phyloP scores from a whole-genome alignment of 2,329 filamentous ascomycete species.

The Gremmenia infestans region DNA sequence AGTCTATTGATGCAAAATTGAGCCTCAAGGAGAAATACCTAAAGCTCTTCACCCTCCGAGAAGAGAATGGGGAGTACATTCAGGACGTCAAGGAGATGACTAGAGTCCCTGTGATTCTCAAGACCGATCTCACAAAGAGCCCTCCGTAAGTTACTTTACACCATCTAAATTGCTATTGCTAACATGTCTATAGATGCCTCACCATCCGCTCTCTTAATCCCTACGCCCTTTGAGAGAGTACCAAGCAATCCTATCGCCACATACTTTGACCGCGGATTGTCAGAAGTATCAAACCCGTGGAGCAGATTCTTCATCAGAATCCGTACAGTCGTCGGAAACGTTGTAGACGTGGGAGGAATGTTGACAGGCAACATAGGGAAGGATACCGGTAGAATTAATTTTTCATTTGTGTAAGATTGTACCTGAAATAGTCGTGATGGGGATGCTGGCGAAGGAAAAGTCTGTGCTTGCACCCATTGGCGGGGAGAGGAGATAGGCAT shows the following conservation, averaged over 20 bases:
- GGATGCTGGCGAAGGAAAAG: constrained; percentile 6
- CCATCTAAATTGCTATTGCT: constrained; percentile 27
- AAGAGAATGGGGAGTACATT: constrained; percentile 93
- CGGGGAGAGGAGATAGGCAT: constrained; percentile 5
- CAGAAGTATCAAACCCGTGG: background rate
- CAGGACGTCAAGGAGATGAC: constrained; percentile 99
- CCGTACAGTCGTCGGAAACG: background rate
- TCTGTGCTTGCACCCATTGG: constrained; percentile 4
- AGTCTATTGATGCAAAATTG: constrained; percentile 73
- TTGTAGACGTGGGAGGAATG: background rate
- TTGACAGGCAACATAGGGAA: background rate
- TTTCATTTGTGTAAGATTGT: constrained; percentile 19
- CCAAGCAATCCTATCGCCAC: background rate
- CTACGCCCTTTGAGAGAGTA: constrained; percentile 46
- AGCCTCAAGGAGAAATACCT: constrained; percentile 96
- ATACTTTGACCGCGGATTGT: background rate
- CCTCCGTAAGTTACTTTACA: constrained; percentile 74
- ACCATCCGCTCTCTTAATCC: constrained; percentile 82
- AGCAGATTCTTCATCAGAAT: background rate
- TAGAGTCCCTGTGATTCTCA: constrained; percentile 92
- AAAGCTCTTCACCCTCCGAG: constrained; percentile 80
- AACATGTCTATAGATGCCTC: constrained; percentile 58
- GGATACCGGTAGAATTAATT: constrained; percentile 9
- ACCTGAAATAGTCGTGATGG: constrained; percentile 8
- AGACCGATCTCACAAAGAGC: constrained; percentile 97